Evolutionary conservation across 768 basidiomycete genomes (phyloP).

Genomic region (Neoboletus subvelutipes): DNA sequence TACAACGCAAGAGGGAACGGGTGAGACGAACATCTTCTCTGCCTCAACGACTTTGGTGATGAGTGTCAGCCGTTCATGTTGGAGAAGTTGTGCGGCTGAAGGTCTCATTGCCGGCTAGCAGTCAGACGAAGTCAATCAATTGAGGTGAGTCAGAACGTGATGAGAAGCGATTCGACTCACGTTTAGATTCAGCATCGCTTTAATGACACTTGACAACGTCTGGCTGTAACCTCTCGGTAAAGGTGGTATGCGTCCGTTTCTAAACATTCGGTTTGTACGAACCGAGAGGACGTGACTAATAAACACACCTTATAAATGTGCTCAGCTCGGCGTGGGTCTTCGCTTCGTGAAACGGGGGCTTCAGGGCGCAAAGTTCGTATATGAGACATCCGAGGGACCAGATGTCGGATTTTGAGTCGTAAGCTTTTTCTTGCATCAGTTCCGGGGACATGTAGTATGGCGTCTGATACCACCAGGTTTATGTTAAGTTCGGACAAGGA

Average conservation of each 20-base stretch:
- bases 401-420: constrained; percentile 97
- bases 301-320: constrained; percentile 72
- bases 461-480: constrained; percentile 67
- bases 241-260: constrained; percentile 89
- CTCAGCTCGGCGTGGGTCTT: constrained; percentile 87
- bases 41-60: constrained; percentile 73
- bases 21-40: constrained; percentile 63
- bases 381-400: constrained; percentile 98
- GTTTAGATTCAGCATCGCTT: constrained; percentile 83
- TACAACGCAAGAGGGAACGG: background rate
- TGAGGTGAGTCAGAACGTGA: background rate
- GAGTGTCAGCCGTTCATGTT: constrained; percentile 73
- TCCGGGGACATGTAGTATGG: constrained; percentile 99
- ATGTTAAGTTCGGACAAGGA: background rate
- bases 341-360: constrained; percentile 92
- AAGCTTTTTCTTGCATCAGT: constrained; percentile 94
- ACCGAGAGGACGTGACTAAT: background rate
- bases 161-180: constrained; percentile 41
- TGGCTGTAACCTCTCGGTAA: constrained; percentile 82
- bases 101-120: constrained; percentile 82
- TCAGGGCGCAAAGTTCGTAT: constrained; percentile 92
- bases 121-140: background rate
- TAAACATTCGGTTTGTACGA: constrained; percentile 23
- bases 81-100: constrained; percentile 75
- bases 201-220: constrained; percentile 69